A percentile compares a stretch with the other conserved stretches of the same genome.
These are phyloP conservation scores for Phytopythium aichiense DNA, from an alignment of 352 stramenopile species.

Conservation along the genomic window DNA sequence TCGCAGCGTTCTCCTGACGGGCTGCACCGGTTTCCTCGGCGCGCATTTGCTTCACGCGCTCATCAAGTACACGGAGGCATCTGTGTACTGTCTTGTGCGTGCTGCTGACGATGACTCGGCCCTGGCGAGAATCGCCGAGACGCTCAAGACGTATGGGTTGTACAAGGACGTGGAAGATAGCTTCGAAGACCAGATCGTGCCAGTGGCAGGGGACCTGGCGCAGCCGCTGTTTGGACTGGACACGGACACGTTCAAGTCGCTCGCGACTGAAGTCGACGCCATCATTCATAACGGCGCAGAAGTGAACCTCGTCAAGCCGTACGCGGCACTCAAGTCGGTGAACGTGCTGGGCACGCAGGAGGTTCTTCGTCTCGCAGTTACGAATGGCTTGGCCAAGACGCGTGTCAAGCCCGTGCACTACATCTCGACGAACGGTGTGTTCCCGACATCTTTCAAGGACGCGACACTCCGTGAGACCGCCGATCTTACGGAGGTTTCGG, in stretches of 20 bases:
- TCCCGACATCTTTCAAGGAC: constrained; percentile 43
- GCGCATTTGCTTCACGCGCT: constrained; percentile 82
- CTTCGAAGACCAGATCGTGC: constrained; percentile 66
- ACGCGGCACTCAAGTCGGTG: constrained; percentile 77
- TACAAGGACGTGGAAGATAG: constrained; percentile 43
- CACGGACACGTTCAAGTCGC: constrained; percentile 79
- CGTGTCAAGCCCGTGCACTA: constrained; percentile 86
- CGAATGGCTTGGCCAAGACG: constrained; percentile 69
- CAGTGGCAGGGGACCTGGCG: constrained; percentile 71
- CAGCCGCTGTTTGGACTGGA: constrained; percentile 80
- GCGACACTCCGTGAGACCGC: constrained; percentile 44
- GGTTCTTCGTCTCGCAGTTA: constrained; percentile 82
- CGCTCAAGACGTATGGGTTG: constrained; percentile 54
- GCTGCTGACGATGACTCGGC: constrained; percentile 40
- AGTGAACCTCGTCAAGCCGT: constrained; percentile 91
- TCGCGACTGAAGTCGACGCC: constrained; percentile 85
- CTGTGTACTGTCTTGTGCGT: constrained; percentile 84
- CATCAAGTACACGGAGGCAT: constrained; percentile 59
- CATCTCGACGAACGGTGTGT: constrained; percentile 91
- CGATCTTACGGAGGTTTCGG: constrained; percentile 48
- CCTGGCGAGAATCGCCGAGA: constrained; percentile 48
- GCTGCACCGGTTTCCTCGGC: constrained; percentile 90
- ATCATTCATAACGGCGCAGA: constrained; percentile 92
- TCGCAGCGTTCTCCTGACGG: constrained; percentile 85
- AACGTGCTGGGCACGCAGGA: constrained; percentile 91